Base-by-base conservation (phyloP, 2,329 filamentous ascomycete genomes). In the Mycosphaerella sp. region DNA sequence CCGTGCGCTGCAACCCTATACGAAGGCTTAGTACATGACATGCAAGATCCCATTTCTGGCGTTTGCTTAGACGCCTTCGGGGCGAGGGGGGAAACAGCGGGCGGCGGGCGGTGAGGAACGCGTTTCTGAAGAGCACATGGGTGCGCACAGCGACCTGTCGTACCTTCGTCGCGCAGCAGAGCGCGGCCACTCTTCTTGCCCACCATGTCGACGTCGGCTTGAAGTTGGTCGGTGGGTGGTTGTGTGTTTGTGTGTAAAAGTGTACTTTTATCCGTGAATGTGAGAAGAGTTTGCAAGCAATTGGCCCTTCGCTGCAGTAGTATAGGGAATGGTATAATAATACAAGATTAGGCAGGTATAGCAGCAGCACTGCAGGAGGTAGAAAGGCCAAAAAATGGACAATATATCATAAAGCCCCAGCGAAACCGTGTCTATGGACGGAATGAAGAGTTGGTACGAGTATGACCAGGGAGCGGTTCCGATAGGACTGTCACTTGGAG, bases 1-100 rank as follows among this genome's bases (percentile, higher is more conserved):
- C 93, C 57, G 93, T 97, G 69, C 92, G 83, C 75, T 95, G 89
- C 61, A 98, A 83, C 62, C 93, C 92, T 96, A 69, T 44, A 53
- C 40, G 41, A 43, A 58, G 55, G 48, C 49, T 58, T 56, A 59
- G 56, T 55, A 62, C 26, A 29, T 7, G 6, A 6, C 26, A 29
- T 60, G 58, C 60, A 57, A 42, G 54, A 44, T 59, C 55, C 60
- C 58, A 54, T 55, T 56, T 57, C 46, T 45, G 51, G 57, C 49
- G 50, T 49, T 55, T 39, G 36, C 46, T 34, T 5, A 43, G 41
- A 7, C 41, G 9, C 9, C 17, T 23, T 26, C 6, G 52, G 50
- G 50, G 49, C 32, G 34, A 23, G 52, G 51, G 45, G 47, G 2
- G 21, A 21, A 4, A 4, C 21, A 21, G 21, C 21, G 21, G 21